Base-by-base conservation (phyloP, 768 basidiomycete genomes). In the Cyclocybe aegerita region DNA sequence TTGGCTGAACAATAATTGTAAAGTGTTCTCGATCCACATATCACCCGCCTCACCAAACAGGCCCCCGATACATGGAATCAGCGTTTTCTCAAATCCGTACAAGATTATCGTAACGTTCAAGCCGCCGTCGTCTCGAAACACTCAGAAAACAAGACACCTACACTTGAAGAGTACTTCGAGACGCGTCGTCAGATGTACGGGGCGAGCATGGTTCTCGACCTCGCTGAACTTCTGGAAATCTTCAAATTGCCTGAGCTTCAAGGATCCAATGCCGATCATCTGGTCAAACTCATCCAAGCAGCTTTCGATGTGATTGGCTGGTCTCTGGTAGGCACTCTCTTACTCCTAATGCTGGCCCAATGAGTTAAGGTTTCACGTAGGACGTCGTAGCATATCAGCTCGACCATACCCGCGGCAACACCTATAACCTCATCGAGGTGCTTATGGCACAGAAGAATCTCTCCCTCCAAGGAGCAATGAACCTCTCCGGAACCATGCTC, bases 311-410 rank as follows among this genome's bases (percentile, higher is more conserved):
- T 85, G 39, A 72, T 82, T 9, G 70, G 72, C 6, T 77, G 77
- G 69, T 76, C 79, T n/a, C 66, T 75, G 66, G 85, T 85, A 62
- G 38, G 69, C 60, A 33, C 17, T 49, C 48, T 40, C 33, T 48
- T 47, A 31, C 33, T 41, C 45, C 43, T 17, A 23, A 23, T 23
- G 23, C 23, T 4, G 23, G 23, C 23, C 23, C 4, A 23, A 23
- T 23, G 23, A 23, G 23, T 4, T 23, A 4, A 23, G 34, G 39
- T 16, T 35, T n/a, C 33, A 41, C 7, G 44, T 37, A 88, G 86
- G 86, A 88, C 56, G 71, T 86, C 4, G 68, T 78, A 1, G 75
- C 82, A 0, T 86, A 76, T 60, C 81, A 80, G 56, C 65, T 68
- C 11, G 68, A 76, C 30, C 76, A 77, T 54, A 61, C 62, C 29